Evolutionary conservation across 2,329 filamentous ascomycete genomes (phyloP), one percentile per base, ranked within the genome.

Genomic region (Fusarium pseudocircinatum): DNA sequence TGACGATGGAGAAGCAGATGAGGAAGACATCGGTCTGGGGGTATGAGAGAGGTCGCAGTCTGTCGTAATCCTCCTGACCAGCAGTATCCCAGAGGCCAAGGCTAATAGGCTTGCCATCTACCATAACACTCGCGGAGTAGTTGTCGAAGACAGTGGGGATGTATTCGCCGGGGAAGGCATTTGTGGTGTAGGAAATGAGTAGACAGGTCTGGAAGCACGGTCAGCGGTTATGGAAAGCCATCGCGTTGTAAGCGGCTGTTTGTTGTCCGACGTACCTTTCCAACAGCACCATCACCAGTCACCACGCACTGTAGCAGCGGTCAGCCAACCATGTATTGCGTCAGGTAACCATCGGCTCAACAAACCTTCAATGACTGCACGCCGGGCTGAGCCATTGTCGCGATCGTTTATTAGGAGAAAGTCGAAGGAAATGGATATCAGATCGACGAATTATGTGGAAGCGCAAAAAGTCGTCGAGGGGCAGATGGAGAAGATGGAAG

Each of bases 81-180:
- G 96, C 96, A 75, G 96, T 99, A 93, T 99, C 96, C 96, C 96
- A 98, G 37, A 99, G 87, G 77, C 96, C 96, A 78, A 99, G 85
- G 84, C 95, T 98, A 85, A 98, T 97, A 69, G 96, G 96, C 87
- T 97, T 97, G 79, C 95, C 95, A 87, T 98, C 96, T 63, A 98
- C 96, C 94, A 98, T 98, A 63, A 99, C 96, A 87, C 95, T 97
- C 75, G 96, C 96, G 42, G 96, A 97, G 87, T 98, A 98, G 87
- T 99, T 99, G 83, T 98, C 96, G 85, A 98, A 98, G 73, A 99
- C 96, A 79, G 96, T 99, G 77, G 96, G 96, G 79, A 99, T 98
- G 85, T 99, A 99, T 88, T 99, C 96, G 84, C 96, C 96, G n/a
- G 96, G 96, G 84, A 99, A 99, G 75, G 96, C 96, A 87, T 98